Evolutionary conservation across 768 basidiomycete genomes (phyloP), one percentile per base, ranked within the genome.

Genomic region (Lactifluus volemus): DNA sequence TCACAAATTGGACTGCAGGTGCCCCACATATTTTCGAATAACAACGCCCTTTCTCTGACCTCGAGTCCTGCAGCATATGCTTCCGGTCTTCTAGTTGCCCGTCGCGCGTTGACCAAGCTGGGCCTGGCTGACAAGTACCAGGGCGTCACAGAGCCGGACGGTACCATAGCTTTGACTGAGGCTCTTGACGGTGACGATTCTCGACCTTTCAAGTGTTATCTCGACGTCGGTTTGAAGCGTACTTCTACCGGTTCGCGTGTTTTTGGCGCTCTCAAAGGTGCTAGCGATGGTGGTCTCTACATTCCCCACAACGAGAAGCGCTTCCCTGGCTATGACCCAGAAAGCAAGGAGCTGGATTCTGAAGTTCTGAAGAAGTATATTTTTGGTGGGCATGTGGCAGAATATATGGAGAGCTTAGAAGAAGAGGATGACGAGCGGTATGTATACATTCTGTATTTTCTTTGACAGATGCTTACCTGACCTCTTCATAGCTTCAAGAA

Each of bases 1-100:
- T 99, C 53, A 98, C 96, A 61, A 99, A 99, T 81, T 98, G 97
- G 97, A 80, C 94, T 64, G 95, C 97, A 66, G 91, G 92, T 92
- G 67, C 19, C 10, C 15, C 32, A 25, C 32, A 21, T 55, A 30
- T 42, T 50, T 45, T 8, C 11, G 30, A 30, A 14, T 17, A 6
- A n/a, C 21, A 42, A 17, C 12, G 12, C 51, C 14, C 45, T 38
- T 30, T 45, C 25, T 5, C 53, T 63, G 34, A 64, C 25, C 8
- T 29, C n/a, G 12, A 34, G 32, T 9, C 34, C 29, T 48, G 15
- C 60, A 92, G 94, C 95, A 54, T 99, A 98, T 74, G 97, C 97
- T 45, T 97, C 96, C 67, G 97, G 97, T 71, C 85, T 99, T 54
- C 87, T 99, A 47, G 84, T 81, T 70, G 95, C 97, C 63, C 94